phyloP scores from a whole-genome alignment of 768 basidiomycete genomes.

The Pleurotus tuoliensis region DNA sequence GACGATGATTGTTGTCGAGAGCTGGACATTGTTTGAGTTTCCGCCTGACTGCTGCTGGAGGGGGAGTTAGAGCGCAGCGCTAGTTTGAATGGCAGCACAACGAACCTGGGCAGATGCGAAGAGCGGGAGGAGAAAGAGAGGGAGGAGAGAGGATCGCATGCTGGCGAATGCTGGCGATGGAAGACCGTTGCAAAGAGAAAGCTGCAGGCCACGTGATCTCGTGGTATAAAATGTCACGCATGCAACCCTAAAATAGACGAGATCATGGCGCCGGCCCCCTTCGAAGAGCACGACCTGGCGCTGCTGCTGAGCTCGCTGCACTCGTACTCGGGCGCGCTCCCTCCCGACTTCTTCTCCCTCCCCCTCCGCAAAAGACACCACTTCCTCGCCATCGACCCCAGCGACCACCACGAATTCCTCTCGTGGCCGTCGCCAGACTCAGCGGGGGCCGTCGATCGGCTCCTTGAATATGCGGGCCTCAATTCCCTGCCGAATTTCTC shows the following conservation, averaged over 20 bases:
- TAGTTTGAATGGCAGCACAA: neutral
- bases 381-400: constrained; percentile 52
- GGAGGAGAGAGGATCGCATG: constrained; percentile 27
- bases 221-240: neutral
- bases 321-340: constrained; percentile 34
- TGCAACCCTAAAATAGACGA: too few relatives aligned
- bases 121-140: constrained; percentile 30
- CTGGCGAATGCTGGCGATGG: constrained; percentile 11
- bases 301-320: neutral
- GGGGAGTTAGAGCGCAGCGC: neutral
- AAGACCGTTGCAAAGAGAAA: constrained; percentile 13
- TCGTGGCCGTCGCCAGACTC: constrained; percentile 55
- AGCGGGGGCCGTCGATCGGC: constrained; percentile 28
- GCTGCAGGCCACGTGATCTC: constrained; percentile 8
- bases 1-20: constrained; percentile 35
- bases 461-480: constrained; percentile 39
- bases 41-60: constrained; percentile 10
- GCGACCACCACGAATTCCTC: constrained; percentile 53
- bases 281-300: too few relatives aligned
- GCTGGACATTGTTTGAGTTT: constrained; percentile 30
- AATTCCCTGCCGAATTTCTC: constrained; percentile 9
- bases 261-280: neutral
- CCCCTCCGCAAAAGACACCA: constrained; percentile 61
- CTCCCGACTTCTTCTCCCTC: constrained; percentile 56
- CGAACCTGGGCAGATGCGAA: constrained; percentile 41